Conservation (phyloP, 148 eudicot genomes). For the Rheum nobile region DNA sequence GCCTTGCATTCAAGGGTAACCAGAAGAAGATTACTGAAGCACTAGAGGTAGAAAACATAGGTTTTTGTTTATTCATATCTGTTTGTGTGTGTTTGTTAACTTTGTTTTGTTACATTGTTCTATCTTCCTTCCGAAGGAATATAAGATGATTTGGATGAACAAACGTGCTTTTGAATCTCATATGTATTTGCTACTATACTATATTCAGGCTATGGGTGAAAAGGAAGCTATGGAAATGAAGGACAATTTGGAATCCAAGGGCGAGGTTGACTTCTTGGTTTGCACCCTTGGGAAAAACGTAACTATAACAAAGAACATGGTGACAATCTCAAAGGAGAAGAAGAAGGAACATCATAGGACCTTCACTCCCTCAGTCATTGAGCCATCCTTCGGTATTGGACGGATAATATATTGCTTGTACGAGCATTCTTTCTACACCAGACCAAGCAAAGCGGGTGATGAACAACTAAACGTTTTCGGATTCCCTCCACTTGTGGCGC, state of each 20-base stretch:
- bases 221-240: slow-evolving; percentile 91
- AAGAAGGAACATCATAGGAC: slow-evolving; percentile 87
- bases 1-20: slow-evolving; percentile 88
- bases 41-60: slow-evolving; percentile 44
- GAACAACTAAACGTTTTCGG: slow-evolving; percentile 76
- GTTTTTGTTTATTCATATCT: neutral
- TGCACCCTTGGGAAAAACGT: slow-evolving; percentile 76
- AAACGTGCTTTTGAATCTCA: neutral
- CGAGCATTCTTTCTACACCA: slow-evolving; percentile 80
- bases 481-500: slow-evolving; percentile 93
- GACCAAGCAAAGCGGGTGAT: slow-evolving; percentile 76
- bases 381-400: slow-evolving; percentile 98
- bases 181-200: neutral
- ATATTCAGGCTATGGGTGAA: slow-evolving; percentile 70
- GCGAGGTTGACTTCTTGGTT: slow-evolving; percentile 59
- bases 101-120: neutral
- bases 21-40: slow-evolving; percentile 87
- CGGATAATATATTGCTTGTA: slow-evolving; percentile 84
- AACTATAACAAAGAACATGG: slow-evolving; percentile 63
- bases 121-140: neutral
- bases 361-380: slow-evolving; percentile 89
- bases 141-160: neutral
- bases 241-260: slow-evolving; percentile 64
- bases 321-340: slow-evolving; percentile 60
- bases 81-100: neutral